These are phyloP conservation scores for Podaxis sp. DNA, from an alignment of 768 basidiomycete genomes.

Conservation along the genomic window DNA sequence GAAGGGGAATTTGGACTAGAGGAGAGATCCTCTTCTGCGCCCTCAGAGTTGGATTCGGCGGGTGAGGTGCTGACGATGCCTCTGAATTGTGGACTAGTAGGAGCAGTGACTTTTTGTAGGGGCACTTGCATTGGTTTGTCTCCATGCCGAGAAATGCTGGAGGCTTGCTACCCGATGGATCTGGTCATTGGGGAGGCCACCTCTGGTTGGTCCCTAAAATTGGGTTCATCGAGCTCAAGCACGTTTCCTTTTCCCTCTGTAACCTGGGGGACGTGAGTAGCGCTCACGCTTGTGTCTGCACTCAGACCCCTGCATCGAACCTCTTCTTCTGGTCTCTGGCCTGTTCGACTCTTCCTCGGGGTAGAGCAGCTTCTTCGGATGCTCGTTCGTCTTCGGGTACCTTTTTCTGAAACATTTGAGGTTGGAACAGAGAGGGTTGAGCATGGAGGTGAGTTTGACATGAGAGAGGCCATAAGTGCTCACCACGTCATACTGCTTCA, in stretches of 20 bases:
- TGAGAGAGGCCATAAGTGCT: slow-evolving; percentile 52
- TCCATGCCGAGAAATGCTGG: slow-evolving; percentile 18
- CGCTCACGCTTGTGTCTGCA: slow-evolving; percentile 49
- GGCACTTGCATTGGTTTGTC: slow-evolving; percentile 52
- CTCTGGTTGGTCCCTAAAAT: slow-evolving; percentile 49
- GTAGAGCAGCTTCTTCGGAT: slow-evolving; percentile 69
- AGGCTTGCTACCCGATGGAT: slow-evolving; percentile 3
- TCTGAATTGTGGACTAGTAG: not conserved
- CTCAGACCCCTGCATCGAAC: slow-evolving; percentile 50
- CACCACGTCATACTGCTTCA: no score
- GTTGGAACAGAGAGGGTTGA: slow-evolving; percentile 84
- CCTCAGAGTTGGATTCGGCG: slow-evolving; percentile 18
- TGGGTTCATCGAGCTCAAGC: slow-evolving; percentile 39
- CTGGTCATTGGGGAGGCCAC: slow-evolving; percentile 18
- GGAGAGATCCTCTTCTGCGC: slow-evolving; percentile 19
- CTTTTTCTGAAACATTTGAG: slow-evolving; percentile 69
- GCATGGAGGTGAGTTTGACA: slow-evolving; percentile 89
- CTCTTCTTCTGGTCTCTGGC: slow-evolving; percentile 71
- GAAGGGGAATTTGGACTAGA: not conserved
- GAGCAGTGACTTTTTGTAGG: slow-evolving; percentile 31
- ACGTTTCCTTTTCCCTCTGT: slow-evolving; percentile 42
- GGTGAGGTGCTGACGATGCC: slow-evolving; percentile 16
- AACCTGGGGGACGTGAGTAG: slow-evolving; percentile 48
- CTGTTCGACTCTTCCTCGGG: slow-evolving; percentile 83
- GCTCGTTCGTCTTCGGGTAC: slow-evolving; percentile 70